Percentiles rank a stretch among this genome's conserved stretches.
Evolutionary conservation across 768 basidiomycete species (phyloP).

Genomic region (Mycena kentingensis): DNA sequence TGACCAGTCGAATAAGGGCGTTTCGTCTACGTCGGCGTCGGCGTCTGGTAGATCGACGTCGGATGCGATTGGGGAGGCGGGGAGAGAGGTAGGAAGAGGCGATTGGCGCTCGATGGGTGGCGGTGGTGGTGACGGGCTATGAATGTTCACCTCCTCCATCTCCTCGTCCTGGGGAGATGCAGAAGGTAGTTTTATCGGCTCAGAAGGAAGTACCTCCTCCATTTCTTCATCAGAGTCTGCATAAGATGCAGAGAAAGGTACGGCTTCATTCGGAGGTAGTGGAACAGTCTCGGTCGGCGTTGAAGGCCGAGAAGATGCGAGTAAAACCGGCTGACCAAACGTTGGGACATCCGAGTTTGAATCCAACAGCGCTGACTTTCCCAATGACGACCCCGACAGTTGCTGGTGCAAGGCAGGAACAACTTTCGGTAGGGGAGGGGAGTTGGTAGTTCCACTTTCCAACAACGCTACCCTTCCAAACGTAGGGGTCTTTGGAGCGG

Average conservation of each 20-base stretch:
- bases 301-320: not conserved
- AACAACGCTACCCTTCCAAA: no score
- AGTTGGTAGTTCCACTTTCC: not conserved
- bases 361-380: no score
- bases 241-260: no score
- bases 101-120: not conserved
- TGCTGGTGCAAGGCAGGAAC: no score
- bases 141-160: not conserved
- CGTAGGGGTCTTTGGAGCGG: no score
- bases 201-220: constrained; percentile 37
- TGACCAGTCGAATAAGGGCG: constrained; percentile 26
- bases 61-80: not conserved
- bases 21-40: no score
- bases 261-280: no score
- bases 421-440: not conserved
- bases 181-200: not conserved
- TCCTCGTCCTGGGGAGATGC: not conserved
- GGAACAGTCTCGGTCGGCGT: no score
- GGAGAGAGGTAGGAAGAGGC: not conserved
- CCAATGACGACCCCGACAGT: not conserved
- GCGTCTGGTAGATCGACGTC: not conserved
- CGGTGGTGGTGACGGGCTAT: not conserved
- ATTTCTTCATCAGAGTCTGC: constrained; percentile 44
- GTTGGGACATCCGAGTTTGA: not conserved
- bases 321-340: constrained; percentile 6